These are phyloP conservation scores for Solanum hybrid DNA, from an alignment of 305 asterid genomes.

Conservation along the genomic window DNA sequence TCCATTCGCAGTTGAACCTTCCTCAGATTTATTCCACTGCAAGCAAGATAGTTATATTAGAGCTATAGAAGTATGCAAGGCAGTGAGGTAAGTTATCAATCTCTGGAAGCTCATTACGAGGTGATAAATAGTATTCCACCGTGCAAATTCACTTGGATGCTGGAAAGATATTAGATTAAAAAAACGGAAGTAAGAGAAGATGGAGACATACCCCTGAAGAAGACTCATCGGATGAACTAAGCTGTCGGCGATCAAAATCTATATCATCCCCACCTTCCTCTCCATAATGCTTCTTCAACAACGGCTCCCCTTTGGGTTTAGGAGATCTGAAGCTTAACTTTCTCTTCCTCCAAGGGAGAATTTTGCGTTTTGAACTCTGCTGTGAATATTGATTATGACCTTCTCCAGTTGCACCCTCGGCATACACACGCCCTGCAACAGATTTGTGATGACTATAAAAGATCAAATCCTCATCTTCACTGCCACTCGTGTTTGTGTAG, in stretches of 20 bases:
- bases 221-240: neutral
- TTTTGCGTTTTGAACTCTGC: no score
- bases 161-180: neutral
- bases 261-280: no score
- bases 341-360: no score
- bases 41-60: neutral
- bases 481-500: slow-evolving; percentile 31
- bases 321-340: no score
- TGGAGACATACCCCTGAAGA: slow-evolving; percentile 25
- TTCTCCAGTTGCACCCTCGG: slow-evolving; percentile 16
- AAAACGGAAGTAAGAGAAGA: neutral
- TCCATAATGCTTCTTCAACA: no score
- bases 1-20: slow-evolving; percentile 11
- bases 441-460: slow-evolving; percentile 27
- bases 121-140: neutral
- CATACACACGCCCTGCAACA: slow-evolving; percentile 5
- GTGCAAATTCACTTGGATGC: neutral
- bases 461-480: slow-evolving; percentile 63
- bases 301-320: no score
- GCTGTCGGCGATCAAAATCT: no score
- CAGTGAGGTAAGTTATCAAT: neutral
- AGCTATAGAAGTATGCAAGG: neutral
- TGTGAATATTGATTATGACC: neutral
- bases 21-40: slow-evolving; percentile 25
- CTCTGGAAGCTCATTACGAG: neutral